Percentiles rank a stretch among this genome's conserved stretches.
Conservation (phyloP, 2,329 filamentous ascomycete species). For the Alternaria sp. region DNA sequence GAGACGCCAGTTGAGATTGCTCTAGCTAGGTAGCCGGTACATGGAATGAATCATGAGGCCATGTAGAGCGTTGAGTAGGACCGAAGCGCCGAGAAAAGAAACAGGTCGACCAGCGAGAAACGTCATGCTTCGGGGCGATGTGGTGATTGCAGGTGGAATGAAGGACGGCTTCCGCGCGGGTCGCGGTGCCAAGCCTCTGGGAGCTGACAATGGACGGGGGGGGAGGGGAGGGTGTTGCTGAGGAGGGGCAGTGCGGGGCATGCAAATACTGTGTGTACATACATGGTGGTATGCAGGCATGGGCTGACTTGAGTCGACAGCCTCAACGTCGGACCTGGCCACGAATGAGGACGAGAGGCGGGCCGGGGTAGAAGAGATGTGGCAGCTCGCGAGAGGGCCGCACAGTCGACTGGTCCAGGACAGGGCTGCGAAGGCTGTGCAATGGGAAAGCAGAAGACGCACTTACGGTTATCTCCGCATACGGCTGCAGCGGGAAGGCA, state of each 20-base stretch:
- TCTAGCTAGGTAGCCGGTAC: conserved; percentile 21
- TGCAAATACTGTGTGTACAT: conserved; percentile 7
- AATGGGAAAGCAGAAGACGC: conserved; percentile 25
- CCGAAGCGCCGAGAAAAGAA: conserved; percentile 28
- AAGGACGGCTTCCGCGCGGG: conserved; percentile 17
- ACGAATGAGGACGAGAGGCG: conserved; percentile 25
- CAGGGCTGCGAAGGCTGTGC: conserved; percentile 28
- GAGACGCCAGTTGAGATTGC: conserved; percentile 22
- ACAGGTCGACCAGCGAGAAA: conserved; percentile 20
- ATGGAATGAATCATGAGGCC: conserved; percentile 25
- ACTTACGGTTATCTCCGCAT: conserved; percentile 83
- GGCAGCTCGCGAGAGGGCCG: conserved; percentile 44
- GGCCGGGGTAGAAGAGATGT: conserved; percentile 36
- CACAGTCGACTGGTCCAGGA: conserved; percentile 18
- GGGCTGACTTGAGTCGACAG: conserved; percentile 25
- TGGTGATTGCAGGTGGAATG: conserved; percentile 20
- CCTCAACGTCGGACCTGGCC: conserved; percentile 28
- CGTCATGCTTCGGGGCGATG: conserved; percentile 1
- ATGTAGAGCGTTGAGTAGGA: conserved; percentile 21
- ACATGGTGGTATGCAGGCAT: conserved; percentile 19
- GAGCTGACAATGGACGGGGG: conserved; percentile 17
- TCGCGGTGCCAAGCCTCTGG: conserved; percentile 24
- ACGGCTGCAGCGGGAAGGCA: conserved; percentile 72
- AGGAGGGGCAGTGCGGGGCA: conserved; percentile 37
- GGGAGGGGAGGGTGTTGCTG: conserved; percentile 13